A percentile compares a stretch with the other conserved stretches of the same genome.
Conservation (phyloP, 2,329 filamentous ascomycete genomes). For the Botrytis hyacinthi region DNA sequence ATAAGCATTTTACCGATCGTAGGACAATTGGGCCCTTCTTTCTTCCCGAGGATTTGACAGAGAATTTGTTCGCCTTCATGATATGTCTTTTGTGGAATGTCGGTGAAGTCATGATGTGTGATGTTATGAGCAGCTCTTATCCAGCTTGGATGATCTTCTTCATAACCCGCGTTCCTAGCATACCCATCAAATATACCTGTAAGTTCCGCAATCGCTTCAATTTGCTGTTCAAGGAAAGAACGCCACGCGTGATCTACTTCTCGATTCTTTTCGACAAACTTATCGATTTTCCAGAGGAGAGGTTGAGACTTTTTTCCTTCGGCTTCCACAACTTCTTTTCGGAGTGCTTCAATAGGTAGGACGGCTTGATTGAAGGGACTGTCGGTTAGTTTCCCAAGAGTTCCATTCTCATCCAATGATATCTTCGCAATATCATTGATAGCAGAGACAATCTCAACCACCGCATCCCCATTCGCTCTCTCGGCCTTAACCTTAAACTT, state of each 20-base stretch:
- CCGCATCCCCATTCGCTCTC: background rate
- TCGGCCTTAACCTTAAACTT: background rate
- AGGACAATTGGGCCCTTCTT: background rate
- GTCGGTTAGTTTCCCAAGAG: background rate
- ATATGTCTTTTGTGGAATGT: background rate
- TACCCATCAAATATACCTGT: background rate
- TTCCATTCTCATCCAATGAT: background rate
- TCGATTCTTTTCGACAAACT: background rate
- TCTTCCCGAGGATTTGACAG: background rate
- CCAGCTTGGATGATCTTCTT: background rate
- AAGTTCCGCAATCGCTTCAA: background rate
- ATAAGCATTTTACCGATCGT: background rate
- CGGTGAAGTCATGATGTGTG: background rate
- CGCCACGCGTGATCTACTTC: constrained; percentile 8
- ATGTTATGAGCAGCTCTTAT: background rate
- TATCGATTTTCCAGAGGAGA: background rate
- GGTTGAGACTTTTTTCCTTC: background rate
- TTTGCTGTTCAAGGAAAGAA: constrained; percentile 1
- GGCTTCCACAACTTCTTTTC: background rate
- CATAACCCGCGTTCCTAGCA: background rate
- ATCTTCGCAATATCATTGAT: background rate
- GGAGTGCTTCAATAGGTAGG: background rate
- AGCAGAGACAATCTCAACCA: background rate
- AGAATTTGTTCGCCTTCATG: background rate
- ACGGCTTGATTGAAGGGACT: constrained; percentile 1